Evolutionary conservation across 768 basidiomycete genomes (phyloP).

Genomic region (Basidioascus undulatus): DNA sequence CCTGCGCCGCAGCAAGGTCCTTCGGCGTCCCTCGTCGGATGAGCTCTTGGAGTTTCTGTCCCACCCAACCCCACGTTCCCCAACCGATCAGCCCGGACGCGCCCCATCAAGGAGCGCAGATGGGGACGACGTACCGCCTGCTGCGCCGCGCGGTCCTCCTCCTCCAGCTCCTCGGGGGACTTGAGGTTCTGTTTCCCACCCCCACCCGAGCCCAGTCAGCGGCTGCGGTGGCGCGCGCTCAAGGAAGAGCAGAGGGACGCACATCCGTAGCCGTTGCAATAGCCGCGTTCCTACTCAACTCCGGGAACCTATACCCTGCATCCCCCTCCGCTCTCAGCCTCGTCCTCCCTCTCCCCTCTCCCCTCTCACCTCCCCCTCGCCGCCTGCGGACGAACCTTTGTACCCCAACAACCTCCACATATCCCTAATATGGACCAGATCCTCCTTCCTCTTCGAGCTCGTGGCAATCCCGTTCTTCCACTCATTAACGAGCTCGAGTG

Average conservation of each 20-base stretch:
- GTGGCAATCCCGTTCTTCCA: slow-evolving; percentile 89
- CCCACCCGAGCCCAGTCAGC: no score
- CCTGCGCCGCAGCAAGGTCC: slow-evolving; percentile 83
- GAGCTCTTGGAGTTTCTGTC: slow-evolving; percentile 78
- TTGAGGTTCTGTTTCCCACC: slow-evolving; percentile 60
- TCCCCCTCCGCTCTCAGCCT: background rate
- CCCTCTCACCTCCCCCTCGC: background rate
- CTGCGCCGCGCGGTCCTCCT: slow-evolving; percentile 82
- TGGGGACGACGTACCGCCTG: slow-evolving; percentile 29
- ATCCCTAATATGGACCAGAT: slow-evolving; percentile 85
- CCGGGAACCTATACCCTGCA: slow-evolving; percentile 23
- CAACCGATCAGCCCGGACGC: no score
- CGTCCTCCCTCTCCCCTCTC: background rate
- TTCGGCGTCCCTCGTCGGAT: slow-evolving; percentile 87
- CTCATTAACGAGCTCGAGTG: slow-evolving; percentile 68
- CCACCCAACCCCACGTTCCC: background rate
- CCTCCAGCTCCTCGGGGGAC: slow-evolving; percentile 84
- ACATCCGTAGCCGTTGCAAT: no score
- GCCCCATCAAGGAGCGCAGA: no score
- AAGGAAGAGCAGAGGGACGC: no score
- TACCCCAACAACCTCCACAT: slow-evolving; percentile 87
- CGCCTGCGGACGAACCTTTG: slow-evolving; percentile 38
- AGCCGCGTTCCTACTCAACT: slow-evolving; percentile 23
- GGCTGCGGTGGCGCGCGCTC: no score
- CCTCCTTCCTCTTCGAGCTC: slow-evolving; percentile 80